Evolutionary conservation across 1,284 basidiomycete species (phyloP).

Genomic region (Gymnopus androsaceus): DNA sequence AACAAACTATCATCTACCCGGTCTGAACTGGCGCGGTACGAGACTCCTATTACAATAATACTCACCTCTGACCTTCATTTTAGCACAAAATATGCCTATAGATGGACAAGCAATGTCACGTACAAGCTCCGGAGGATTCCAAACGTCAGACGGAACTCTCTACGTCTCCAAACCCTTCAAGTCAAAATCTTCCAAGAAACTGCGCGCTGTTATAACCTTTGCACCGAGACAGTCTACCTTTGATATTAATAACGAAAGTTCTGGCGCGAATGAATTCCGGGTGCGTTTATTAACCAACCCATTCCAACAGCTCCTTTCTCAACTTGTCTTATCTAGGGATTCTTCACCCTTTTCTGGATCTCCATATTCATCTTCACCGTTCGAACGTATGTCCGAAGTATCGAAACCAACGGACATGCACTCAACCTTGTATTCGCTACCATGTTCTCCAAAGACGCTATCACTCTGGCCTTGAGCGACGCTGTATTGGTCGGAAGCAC

Average conservation of each 20-base stretch:
- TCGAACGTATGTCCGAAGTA: constrained; percentile 75
- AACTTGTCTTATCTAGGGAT: constrained; percentile 56
- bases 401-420: constrained; percentile 76
- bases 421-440: constrained; percentile 83
- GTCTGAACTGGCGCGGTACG: not conserved
- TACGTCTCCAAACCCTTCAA: constrained; percentile 77
- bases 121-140: constrained; percentile 43
- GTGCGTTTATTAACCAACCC: no score
- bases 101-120: constrained; percentile 14
- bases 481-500: constrained; percentile 79
- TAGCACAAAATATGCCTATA: constrained; percentile 9
- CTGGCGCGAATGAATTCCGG: constrained; percentile 83
- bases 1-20: no score
- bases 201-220: constrained; percentile 80
- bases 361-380: constrained; percentile 82
- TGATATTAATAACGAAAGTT: constrained; percentile 76
- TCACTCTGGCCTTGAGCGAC: constrained; percentile 85
- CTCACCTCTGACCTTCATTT: not conserved
- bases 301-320: not conserved
- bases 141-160: constrained; percentile 64
- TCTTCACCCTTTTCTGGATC: constrained; percentile 92
- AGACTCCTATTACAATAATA: not conserved
- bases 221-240: constrained; percentile 82
- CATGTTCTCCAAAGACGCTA: constrained; percentile 86
- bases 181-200: constrained; percentile 63